Conservation (phyloP, 2,329 filamentous ascomycete species). For the Coniosporium uncinatum region DNA sequence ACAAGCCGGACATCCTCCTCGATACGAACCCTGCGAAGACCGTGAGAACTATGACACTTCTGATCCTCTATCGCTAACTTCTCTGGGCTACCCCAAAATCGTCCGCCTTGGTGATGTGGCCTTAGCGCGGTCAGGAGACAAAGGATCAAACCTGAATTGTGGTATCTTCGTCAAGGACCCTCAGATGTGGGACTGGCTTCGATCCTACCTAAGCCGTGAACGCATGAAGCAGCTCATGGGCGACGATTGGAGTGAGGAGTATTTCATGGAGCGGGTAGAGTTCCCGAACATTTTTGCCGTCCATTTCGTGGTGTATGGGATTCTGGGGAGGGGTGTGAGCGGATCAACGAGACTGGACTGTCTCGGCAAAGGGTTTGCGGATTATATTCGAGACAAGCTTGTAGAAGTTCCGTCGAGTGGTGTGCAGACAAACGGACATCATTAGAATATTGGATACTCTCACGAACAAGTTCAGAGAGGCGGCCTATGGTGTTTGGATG, state of each 20-base stretch:
- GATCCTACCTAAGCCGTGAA: conserved; percentile 26
- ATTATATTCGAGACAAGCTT: conserved; percentile 40
- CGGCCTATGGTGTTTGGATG: too few species aligned
- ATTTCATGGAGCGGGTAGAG: conserved; percentile 38
- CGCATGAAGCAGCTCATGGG: conserved; percentile 28
- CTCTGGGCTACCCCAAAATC: conserved; percentile 11
- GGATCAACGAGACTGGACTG: conserved; percentile 40
- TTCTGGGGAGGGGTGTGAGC: conserved; percentile 38
- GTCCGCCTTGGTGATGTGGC: conserved; percentile 26
- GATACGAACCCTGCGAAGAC: conserved; percentile 16
- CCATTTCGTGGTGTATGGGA: conserved; percentile 40
- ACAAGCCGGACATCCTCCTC: conserved; percentile 11
- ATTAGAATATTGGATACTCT: too few species aligned
- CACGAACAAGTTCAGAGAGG: too few species aligned
- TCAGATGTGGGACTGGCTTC: conserved; percentile 33
- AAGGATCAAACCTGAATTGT: conserved; percentile 29
- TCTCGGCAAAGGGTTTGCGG: conserved; percentile 47
- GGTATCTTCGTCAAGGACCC: conserved; percentile 24
- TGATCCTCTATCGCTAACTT: conserved; percentile 2
- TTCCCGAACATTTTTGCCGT: conserved; percentile 36
- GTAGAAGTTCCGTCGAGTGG: conserved; percentile 36
- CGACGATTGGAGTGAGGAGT: conserved; percentile 33
- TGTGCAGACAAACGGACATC: too few species aligned
- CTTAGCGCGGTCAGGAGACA: conserved; percentile 27
- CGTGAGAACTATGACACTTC: conserved; percentile 15